Conservation (phyloP, 352 stramenopile species). For the Phytophthora meadii region DNA sequence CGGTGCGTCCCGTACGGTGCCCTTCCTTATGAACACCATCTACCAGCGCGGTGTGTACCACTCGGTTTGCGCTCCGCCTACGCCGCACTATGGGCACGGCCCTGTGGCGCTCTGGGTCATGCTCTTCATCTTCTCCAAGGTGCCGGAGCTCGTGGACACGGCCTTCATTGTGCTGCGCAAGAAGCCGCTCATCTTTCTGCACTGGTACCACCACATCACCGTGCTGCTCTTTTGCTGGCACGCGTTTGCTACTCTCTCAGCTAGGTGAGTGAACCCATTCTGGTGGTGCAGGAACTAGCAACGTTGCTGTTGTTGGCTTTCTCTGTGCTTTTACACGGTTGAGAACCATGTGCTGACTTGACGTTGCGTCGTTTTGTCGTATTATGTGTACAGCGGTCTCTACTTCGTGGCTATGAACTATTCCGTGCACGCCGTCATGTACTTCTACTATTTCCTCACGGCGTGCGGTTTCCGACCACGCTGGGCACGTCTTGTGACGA, state of each 20-base stretch:
- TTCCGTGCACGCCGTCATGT: slow-evolving; percentile 97
- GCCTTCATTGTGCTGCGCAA: slow-evolving; percentile 98
- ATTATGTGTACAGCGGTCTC: slow-evolving; percentile 70
- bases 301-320: not conserved
- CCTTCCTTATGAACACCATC: slow-evolving; percentile 87
- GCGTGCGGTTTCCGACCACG: slow-evolving; percentile 80
- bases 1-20: slow-evolving; percentile 74
- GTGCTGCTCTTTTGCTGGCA: slow-evolving; percentile 98
- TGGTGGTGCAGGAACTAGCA: slow-evolving; percentile 18
- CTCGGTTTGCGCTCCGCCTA: slow-evolving; percentile 79
- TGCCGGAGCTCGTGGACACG: slow-evolving; percentile 96
- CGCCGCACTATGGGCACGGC: slow-evolving; percentile 71
- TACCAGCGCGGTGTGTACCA: slow-evolving; percentile 81
- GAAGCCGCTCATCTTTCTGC: slow-evolving; percentile 97
- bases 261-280: slow-evolving; percentile 58
- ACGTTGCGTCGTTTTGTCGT: slow-evolving; percentile 4
- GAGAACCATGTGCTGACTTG: slow-evolving; percentile 21
- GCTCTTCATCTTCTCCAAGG: slow-evolving; percentile 91
- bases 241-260: slow-evolving; percentile 92
- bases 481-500: slow-evolving; percentile 87
- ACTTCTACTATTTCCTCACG: slow-evolving; percentile 96
- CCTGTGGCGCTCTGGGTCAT: slow-evolving; percentile 80
- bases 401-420: slow-evolving; percentile 99
- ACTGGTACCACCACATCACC: slow-evolving; percentile 99
- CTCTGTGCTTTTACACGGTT: not conserved